Evolutionary conservation across 768 basidiomycete species (phyloP).

Genomic region (Fibroporia radiculosa): DNA sequence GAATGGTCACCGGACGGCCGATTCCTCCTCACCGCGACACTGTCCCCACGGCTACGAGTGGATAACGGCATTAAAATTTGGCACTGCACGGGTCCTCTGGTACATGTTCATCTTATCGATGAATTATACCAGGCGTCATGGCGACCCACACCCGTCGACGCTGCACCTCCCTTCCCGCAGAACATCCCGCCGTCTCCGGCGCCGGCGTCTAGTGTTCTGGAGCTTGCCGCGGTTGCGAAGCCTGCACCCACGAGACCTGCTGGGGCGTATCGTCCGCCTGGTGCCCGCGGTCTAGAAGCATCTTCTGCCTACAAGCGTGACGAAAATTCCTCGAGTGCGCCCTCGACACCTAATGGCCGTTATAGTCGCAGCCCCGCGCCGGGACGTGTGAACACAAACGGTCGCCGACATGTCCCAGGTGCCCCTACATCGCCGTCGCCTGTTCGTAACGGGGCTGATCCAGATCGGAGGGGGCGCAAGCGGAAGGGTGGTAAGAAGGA

Average conservation of each 20-base stretch:
- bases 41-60: slow-evolving; percentile 92
- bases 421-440: slow-evolving; percentile 44
- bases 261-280: slow-evolving; percentile 91
- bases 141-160: slow-evolving; percentile 67
- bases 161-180: slow-evolving; percentile 58
- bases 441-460: slow-evolving; percentile 33
- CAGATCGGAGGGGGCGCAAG: slow-evolving; percentile 52
- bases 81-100: slow-evolving; percentile 84
- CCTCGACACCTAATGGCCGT: slow-evolving; percentile 53
- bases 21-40: slow-evolving; percentile 88
- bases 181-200: slow-evolving; percentile 61
- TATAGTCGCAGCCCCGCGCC: slow-evolving; percentile 52
- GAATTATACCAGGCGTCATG: slow-evolving; percentile 88
- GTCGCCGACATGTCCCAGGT: slow-evolving; percentile 67
- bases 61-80: slow-evolving; percentile 97
- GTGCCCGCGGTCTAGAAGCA: slow-evolving; percentile 83
- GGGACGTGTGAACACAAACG: slow-evolving; percentile 28
- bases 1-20: slow-evolving; percentile 95
- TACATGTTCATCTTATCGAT: slow-evolving; percentile 75
- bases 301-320: slow-evolving; percentile 87
- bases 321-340: slow-evolving; percentile 63
- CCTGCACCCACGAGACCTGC: slow-evolving; percentile 56
- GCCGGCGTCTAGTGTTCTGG: slow-evolving; percentile 50
- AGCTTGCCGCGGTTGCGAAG: slow-evolving; percentile 42
- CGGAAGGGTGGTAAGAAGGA: slow-evolving; percentile 41